Base-by-base conservation (phyloP, 805 yeast species). In the Sugiyamaella americana region DNA sequence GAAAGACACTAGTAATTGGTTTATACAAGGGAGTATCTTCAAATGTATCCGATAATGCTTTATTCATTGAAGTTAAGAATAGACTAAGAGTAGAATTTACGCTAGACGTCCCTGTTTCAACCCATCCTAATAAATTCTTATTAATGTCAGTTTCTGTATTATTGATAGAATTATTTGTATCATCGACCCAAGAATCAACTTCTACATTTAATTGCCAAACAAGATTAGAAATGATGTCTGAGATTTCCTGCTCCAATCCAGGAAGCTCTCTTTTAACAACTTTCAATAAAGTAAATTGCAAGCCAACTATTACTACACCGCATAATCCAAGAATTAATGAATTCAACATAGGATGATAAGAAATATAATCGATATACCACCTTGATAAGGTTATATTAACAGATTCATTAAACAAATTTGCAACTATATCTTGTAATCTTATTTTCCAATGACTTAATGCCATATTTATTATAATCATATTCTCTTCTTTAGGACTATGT, bases 1-100 rank as follows among this genome's bases (percentile, higher is more conserved):
- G 79, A 3, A 89, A 84, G 0, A 87, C 78, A 0, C 82, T 73
- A 23, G 73, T 71, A 40, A 87, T 71, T 0, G 94, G 84, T 1
- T 61, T 60, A 40, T 79, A 76, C 8, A 91, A 65, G 0, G 84
- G 75, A 0, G 97, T 87, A 2, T 72, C 72, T 3, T 80, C 79
- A 64, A 93, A 88, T 0, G 80, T 71, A 5, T 72, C 69, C 23
- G 71, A 70, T 4, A 93, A 62, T 0, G 79, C 79, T 2, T 59
- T 56, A 58, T 84, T 81, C 68, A 89, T 74, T n/a, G 67, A 71
- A 2, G 60, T 65, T 43, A 82, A 70, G 61, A 88, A 82, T 1
- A 62, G 65, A 18, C 72, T 64, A 1, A 87, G 69, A 0, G 95
- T 84, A 5, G 64, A 51, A 58, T 86, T 86, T 1, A 87, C 64